Conservation (phyloP, 108 stramenopile genomes). For the Nitzschia inconspicua region DNA sequence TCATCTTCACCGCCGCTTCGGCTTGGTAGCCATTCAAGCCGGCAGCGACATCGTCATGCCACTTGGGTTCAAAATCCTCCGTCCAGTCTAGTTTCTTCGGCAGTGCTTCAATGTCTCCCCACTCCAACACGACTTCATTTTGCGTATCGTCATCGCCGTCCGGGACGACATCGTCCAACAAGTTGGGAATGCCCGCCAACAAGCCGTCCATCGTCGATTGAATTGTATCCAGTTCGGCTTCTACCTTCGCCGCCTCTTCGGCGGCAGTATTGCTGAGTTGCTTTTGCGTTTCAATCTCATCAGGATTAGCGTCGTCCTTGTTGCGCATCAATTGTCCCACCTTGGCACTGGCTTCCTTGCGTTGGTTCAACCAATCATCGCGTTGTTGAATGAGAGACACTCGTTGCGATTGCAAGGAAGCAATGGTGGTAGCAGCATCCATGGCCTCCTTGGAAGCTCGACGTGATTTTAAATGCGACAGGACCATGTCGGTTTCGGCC, state of each 20-base stretch:
- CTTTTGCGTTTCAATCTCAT: conserved; percentile 53
- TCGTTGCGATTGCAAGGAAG: conserved; percentile 45
- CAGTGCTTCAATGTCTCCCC: conserved; percentile 72
- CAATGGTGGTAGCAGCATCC: conserved; percentile 60
- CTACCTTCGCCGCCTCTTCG: conserved; percentile 52
- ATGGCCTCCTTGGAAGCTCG: conserved; percentile 66
- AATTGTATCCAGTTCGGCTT: conserved; percentile 53
- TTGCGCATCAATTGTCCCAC: conserved; percentile 72
- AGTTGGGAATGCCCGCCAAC: conserved; percentile 86
- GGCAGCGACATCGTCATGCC: conserved; percentile 95
- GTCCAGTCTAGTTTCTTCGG: conserved; percentile 74
- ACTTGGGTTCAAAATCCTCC: conserved; percentile 73
- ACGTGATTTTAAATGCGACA: conserved; percentile 74
- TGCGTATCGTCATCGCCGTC: conserved; percentile 81
- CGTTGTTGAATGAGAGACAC: conserved; percentile 66
- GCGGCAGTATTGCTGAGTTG: conserved; percentile 43
- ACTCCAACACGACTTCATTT: conserved; percentile 77
- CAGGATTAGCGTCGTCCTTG: conserved; percentile 13
- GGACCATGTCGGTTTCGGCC: conserved; percentile 56
- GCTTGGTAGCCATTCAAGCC: conserved; percentile 81
- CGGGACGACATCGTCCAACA: conserved; percentile 88
- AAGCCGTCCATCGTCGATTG: conserved; percentile 68
- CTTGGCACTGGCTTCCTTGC: conserved; percentile 67
- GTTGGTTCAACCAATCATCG: conserved; percentile 62
- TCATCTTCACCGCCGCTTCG: conserved; percentile 87